Conservation (phyloP, 805 yeast genomes). For the Metschnikowia dekortorum region DNA sequence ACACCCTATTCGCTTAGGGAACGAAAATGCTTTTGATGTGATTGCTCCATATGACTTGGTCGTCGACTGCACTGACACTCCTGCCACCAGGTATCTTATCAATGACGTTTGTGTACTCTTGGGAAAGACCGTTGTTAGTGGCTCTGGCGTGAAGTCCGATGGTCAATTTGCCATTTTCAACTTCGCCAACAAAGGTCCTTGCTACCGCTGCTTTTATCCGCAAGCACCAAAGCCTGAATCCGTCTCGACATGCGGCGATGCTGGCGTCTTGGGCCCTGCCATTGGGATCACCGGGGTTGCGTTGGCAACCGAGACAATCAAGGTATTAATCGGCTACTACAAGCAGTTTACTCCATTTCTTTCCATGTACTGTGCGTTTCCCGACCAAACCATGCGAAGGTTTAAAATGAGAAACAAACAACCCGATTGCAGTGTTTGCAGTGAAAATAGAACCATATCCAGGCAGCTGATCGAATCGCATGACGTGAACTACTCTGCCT, state of each 20-base stretch:
- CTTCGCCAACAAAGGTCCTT: conserved; percentile 68
- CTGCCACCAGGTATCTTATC: conserved; percentile 78
- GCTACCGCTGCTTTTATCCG: conserved; percentile 93
- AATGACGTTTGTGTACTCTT: conserved; percentile 75
- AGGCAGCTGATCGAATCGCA: conserved; percentile 42
- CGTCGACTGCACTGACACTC: conserved; percentile 93
- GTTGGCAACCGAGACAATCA: conserved; percentile 86
- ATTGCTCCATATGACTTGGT: conserved; percentile 67
- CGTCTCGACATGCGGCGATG: conserved; percentile 84
- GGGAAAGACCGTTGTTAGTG: conserved; percentile 76
- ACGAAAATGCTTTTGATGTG: conserved; percentile 59
- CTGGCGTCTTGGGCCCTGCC: conserved; percentile 95
- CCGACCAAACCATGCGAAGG: conserved; percentile 58
- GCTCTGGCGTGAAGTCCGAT: conserved; percentile 85
- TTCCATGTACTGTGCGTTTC: conserved; percentile 63
- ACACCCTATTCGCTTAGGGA: conserved; percentile 47
- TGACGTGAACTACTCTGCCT: conserved; percentile 57
- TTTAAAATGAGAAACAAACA: conserved; percentile 78
- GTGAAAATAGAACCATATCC: conserved; percentile 48
- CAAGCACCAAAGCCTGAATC: conserved; percentile 81
- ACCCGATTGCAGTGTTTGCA: conserved; percentile 59
- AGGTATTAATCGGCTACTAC: conserved; percentile 60
- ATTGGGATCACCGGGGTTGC: conserved; percentile 85
- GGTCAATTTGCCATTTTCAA: conserved; percentile 84
- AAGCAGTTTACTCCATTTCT: conserved; percentile 63